Evolutionary conservation across 192 early-diverging fungal species (phyloP).

Genomic region (Podila clonocystis): DNA sequence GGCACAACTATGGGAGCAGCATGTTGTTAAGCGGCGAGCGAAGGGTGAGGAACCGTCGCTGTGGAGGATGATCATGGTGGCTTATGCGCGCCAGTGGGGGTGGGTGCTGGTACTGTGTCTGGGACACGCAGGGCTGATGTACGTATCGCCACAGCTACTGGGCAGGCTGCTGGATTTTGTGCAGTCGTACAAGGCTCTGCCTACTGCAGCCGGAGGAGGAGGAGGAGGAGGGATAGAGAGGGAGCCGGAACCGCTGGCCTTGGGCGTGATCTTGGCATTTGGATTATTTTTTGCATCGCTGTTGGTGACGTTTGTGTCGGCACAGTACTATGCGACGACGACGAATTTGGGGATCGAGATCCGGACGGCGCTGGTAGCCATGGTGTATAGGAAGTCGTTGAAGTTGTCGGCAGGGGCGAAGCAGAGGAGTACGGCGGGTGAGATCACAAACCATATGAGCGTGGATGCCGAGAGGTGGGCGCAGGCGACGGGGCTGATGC

Average conservation of each 20-base stretch:
- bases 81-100: background rate
- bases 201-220: too few species aligned
- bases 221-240: too few species aligned
- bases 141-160: background rate
- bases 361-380: constrained; percentile 20
- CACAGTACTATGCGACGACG: background rate
- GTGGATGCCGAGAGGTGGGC: constrained; percentile 36
- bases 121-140: background rate
- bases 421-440: constrained; percentile 13
- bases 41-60: background rate
- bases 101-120: background rate
- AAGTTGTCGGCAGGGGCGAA: constrained; percentile 10
- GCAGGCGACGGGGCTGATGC: background rate
- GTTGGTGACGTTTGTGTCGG: background rate
- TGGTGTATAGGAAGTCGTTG: constrained; percentile 35
- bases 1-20: background rate
- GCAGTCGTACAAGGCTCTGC: background rate
- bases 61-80: background rate
- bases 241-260: background rate
- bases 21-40: background rate
- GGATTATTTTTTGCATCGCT: constrained; percentile 1
- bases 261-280: constrained; percentile 7
- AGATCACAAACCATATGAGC: constrained; percentile 39
- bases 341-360: constrained; percentile 6
- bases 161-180: background rate